These are phyloP conservation scores for Euryodendron excelsum DNA, from an alignment of 148 eudicot genomes.

Conservation along the genomic window DNA sequence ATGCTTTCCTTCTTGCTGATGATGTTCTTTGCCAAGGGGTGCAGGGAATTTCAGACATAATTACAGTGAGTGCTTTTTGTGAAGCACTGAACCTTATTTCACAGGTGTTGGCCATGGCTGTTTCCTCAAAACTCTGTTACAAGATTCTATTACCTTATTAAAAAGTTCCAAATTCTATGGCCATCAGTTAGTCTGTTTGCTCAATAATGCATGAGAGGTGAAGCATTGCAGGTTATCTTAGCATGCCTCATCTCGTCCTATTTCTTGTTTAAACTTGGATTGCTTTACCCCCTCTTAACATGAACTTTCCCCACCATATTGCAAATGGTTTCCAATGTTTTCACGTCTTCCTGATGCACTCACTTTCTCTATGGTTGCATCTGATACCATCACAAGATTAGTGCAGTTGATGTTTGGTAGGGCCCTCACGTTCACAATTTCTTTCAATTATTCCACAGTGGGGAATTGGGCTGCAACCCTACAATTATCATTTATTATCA, in stretches of 20 bases:
- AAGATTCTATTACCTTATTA: background rate
- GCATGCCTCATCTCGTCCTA: background rate
- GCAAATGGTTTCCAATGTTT: background rate
- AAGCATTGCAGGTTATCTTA: background rate
- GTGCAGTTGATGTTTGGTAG: background rate
- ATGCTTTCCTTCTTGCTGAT: conserved; percentile 96
- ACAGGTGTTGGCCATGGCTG: background rate
- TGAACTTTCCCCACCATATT: background rate
- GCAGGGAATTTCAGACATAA: conserved; percentile 96
- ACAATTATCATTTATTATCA: background rate
- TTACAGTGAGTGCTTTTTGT: conserved; percentile 58
- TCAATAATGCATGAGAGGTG: background rate
- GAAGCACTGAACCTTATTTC: background rate
- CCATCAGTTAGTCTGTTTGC: background rate
- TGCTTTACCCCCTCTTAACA: background rate
- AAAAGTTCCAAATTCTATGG: background rate
- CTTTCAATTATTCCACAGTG: background rate
- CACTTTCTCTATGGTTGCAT: background rate
- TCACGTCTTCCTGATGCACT: conserved; percentile 1
- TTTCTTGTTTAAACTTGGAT: background rate
- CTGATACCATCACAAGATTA: background rate
- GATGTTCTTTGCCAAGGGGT: conserved; percentile 99
- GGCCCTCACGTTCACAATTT: background rate
- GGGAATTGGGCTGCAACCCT: background rate
- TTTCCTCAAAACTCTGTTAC: background rate